Conservation (phyloP, 2,329 filamentous ascomycete genomes). For the Aspergillus sp. region DNA sequence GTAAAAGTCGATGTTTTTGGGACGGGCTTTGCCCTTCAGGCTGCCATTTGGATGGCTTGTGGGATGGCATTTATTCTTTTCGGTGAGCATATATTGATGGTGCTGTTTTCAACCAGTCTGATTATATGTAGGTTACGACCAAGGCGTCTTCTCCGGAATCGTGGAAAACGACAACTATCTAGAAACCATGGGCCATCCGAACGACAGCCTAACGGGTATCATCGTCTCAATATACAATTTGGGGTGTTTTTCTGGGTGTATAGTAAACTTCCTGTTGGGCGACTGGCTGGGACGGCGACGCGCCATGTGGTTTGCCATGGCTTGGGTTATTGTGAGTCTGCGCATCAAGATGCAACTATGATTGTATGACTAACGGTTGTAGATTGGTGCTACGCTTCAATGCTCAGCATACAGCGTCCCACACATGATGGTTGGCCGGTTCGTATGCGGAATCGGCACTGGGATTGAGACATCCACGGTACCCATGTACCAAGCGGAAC, state of each 20-base stretch:
- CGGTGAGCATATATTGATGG: too few relatives aligned
- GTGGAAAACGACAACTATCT: conserved; percentile 43
- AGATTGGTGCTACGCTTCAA: conserved; percentile 30
- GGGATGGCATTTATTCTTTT: too few relatives aligned
- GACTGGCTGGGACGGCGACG: conserved; percentile 26
- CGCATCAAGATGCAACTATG: too few relatives aligned
- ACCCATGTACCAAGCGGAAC: conserved; percentile 40
- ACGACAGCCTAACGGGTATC: conserved; percentile 33
- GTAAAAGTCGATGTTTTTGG: too few relatives aligned
- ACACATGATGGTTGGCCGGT: conserved; percentile 39
- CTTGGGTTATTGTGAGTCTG: conserved; percentile 19
- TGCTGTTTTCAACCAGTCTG: too few relatives aligned
- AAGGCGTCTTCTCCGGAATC: conserved; percentile 45
- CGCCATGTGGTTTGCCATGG: conserved; percentile 31
- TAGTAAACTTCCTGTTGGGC: conserved; percentile 25
- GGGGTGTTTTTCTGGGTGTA: conserved; percentile 34
- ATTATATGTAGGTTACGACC: conserved; percentile 37
- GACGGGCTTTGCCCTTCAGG: too few relatives aligned
- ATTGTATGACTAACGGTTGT: too few relatives aligned
- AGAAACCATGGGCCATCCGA: conserved; percentile 32
- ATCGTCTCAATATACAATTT: conserved; percentile 41
- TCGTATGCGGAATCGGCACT: conserved; percentile 46
- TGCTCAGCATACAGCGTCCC: conserved; percentile 24
- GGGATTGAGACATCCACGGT: conserved; percentile 38
- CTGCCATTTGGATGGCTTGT: too few relatives aligned